Conservation (phyloP, 179 eudicot species). For the Vitellaria paradoxa region DNA sequence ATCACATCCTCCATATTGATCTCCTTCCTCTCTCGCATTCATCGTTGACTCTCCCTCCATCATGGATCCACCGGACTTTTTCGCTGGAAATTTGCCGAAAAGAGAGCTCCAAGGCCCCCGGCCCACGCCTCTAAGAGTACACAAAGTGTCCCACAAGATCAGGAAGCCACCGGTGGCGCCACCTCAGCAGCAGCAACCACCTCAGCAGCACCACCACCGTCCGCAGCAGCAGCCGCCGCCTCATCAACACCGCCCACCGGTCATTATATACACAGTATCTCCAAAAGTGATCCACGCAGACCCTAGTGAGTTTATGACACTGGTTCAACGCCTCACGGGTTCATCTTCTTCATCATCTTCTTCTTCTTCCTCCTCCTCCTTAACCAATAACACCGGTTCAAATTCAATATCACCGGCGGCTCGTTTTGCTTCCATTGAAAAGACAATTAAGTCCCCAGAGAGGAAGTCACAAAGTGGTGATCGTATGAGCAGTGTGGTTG, state of each 20-base stretch:
- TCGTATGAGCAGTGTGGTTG: conserved; percentile 16
- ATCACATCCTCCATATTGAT: background rate
- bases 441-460: conserved; percentile 37
- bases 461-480: conserved; percentile 22
- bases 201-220: conserved; percentile 18
- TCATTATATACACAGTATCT: conserved; percentile 82
- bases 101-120: conserved; percentile 8
- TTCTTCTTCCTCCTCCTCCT: background rate
- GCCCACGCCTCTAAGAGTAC: background rate
- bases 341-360: conserved; percentile 32
- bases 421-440: conserved; percentile 52
- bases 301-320: conserved; percentile 80
- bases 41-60: background rate
- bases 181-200: background rate
- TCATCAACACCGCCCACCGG: conserved; percentile 54
- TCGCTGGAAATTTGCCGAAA: background rate
- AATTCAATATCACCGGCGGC: conserved; percentile 60
- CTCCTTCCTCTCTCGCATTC: background rate
- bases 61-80: conserved; percentile 1
- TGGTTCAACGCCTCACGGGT: conserved; percentile 88
- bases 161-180: background rate
- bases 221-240: conserved; percentile 18
- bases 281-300: conserved; percentile 89
- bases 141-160: conserved; percentile 7
- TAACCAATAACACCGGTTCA: conserved; percentile 16